Base-by-base conservation (phyloP, 768 basidiomycete species). In the Cystofilobasidium capitatum region DNA sequence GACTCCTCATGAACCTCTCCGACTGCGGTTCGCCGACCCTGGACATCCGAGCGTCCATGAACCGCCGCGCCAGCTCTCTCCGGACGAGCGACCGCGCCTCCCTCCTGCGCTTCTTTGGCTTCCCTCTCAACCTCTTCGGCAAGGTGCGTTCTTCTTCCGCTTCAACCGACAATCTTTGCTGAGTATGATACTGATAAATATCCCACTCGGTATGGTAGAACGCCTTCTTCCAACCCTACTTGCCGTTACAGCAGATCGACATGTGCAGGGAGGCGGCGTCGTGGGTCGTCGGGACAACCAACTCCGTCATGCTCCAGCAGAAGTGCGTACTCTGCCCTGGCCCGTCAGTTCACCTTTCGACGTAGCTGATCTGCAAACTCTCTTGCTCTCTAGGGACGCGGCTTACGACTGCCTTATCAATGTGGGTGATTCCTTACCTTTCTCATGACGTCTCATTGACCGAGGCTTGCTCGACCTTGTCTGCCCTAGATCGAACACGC, bases 151-250 rank as follows among this genome's bases (percentile, higher is more conserved):
- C 64, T 77, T 59, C n/a, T 63, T 9, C 10, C 7, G 55, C 62
- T 59, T 26, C 14, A 36, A 31, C 37, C 26, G 49, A 9, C 59
- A 12, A 9, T 29, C 36, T 47, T 36, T 20, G 5, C 35, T 20
- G 59, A 40, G 16, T 42, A 16, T 42, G 51, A 35, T n/a, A 13
- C 3, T 31, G 14, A 49, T 26, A 33, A 47, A 14, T 54, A 26
- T 45, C 24, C 7, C 71, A 71, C 49, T 42, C 69, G 26, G 61
- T 64, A 36, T 61, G 71, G 54, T 71, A 91, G 86, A 89, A 91
- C 71, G 83, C 91, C 5, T 93, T 98, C 79, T 99, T 99, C 79
- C 96, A 99, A 76, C 96, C 96, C 1, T 99, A 98, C 75, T 80
- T 98, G 16, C 94, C 96, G 0, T 77, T 99, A 2, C 96, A 99